A percentile compares a stretch with the other conserved stretches of the same genome.
These are phyloP conservation scores for Begonia peltatifolia DNA, from an alignment of 306 rosid genomes.

Conservation along the genomic window DNA sequence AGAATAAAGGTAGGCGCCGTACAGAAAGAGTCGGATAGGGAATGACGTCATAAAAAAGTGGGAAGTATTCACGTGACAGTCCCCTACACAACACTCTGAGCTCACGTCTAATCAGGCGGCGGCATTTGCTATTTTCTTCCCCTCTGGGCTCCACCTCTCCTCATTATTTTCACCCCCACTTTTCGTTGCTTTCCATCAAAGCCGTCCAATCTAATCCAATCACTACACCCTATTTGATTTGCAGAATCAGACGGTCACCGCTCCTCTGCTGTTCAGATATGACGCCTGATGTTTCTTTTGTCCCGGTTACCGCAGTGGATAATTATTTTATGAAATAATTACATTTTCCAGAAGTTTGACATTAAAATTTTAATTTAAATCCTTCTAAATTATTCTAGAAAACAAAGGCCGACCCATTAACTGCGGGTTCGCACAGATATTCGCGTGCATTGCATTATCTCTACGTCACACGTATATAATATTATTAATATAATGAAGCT, in stretches of 20 bases:
- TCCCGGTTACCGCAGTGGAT: no score
- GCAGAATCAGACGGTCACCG: background rate
- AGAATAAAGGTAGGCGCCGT: conserved; percentile 32
- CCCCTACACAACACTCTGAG: conserved; percentile 4
- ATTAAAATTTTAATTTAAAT: no score
- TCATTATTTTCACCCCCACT: conserved; percentile 2
- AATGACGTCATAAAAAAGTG: conserved; percentile 36
- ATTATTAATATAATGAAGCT: no score
- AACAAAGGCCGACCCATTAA: no score
- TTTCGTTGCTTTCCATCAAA: background rate
- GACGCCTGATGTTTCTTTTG: no score
- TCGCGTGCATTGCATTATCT: background rate
- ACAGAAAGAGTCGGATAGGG: conserved; percentile 38
- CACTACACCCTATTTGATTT: no score
- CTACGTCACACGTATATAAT: no score
- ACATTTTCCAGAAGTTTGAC: background rate
- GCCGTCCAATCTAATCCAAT: conserved; percentile 13
- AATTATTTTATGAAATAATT: background rate
- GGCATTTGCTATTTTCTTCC: conserved; percentile 25
- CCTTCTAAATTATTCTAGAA: no score
- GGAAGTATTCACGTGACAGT: conserved; percentile 15
- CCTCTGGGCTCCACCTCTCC: conserved; percentile 4
- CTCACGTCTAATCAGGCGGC: conserved; percentile 77
- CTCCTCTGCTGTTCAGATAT: background rate
- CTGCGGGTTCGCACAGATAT: no score